Conservation (phyloP, 2,329 filamentous ascomycete species). For the Davidsoniella eucalypti region DNA sequence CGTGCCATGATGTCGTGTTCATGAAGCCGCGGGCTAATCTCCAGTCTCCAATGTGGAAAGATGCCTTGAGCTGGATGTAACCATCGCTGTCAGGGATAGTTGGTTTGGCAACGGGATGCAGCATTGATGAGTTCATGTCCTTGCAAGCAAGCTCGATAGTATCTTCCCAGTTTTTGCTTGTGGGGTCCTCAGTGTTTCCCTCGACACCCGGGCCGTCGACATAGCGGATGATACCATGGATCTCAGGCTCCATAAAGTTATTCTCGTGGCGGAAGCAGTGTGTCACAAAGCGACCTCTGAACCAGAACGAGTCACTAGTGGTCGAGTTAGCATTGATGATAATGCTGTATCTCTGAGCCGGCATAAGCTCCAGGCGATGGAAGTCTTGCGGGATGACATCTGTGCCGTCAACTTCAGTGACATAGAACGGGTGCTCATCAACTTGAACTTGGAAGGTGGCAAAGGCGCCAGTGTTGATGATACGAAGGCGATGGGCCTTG, state of each 20-base stretch:
- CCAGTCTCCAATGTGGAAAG: conserved; percentile 39
- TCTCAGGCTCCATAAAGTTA: conserved; percentile 18
- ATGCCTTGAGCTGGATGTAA: conserved; percentile 31
- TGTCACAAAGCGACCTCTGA: conserved; percentile 36
- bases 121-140: conserved; percentile 34
- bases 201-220: background rate
- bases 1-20: conserved; percentile 33
- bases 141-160: conserved; percentile 31
- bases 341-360: conserved; percentile 55
- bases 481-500: conserved; percentile 45
- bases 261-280: conserved; percentile 24
- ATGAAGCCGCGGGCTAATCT: conserved; percentile 36
- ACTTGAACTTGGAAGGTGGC: conserved; percentile 56
- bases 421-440: conserved; percentile 45
- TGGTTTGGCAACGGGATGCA: conserved; percentile 24
- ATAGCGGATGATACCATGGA: conserved; percentile 21
- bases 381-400: conserved; percentile 43
- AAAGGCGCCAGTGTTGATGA: conserved; percentile 56
- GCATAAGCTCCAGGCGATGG: conserved; percentile 46
- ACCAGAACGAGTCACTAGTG: conserved; percentile 39
- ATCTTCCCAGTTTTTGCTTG: conserved; percentile 33
- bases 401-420: conserved; percentile 57
- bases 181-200: conserved; percentile 14
- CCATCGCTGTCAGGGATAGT: conserved; percentile 24
- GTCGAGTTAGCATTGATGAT: conserved; percentile 44